phyloP scores from a whole-genome alignment of 2,329 filamentous ascomycete species.

The Xylariales sp. region DNA sequence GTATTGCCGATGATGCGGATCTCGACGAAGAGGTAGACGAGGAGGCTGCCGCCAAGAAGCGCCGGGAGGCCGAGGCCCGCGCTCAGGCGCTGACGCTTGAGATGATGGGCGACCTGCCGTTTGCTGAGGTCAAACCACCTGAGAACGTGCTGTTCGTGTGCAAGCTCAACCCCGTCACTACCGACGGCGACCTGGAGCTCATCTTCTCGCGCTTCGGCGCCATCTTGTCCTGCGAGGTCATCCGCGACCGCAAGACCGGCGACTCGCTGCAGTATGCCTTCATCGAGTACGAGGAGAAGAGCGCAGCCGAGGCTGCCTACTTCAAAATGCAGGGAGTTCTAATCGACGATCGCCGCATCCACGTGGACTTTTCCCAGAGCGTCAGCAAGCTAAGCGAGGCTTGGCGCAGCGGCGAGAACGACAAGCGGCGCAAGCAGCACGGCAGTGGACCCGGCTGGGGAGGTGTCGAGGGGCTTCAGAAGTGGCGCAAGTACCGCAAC shows the following conservation, averaged over 20 bases:
- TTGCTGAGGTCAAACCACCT: slow-evolving; percentile 93
- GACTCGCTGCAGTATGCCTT: slow-evolving; percentile 97
- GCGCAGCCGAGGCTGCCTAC: slow-evolving; percentile 90
- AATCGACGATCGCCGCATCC: slow-evolving; percentile 95
- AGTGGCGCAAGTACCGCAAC: slow-evolving; percentile 85
- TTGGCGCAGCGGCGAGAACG: slow-evolving; percentile 83
- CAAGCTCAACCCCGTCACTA: slow-evolving; percentile 95
- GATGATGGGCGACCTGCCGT: slow-evolving; percentile 96
- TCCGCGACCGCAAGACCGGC: slow-evolving; percentile 86
- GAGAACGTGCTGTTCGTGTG: slow-evolving; percentile 98
- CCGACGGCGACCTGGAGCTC: slow-evolving; percentile 87
- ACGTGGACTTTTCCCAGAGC: slow-evolving; percentile 97
- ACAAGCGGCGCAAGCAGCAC: slow-evolving; percentile 58
- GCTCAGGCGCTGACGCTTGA: slow-evolving; percentile 93
- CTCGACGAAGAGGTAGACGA: slow-evolving; percentile 69
- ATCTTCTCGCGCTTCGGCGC: slow-evolving; percentile 97
- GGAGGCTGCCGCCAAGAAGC: slow-evolving; percentile 72
- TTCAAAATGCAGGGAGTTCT: slow-evolving; percentile 98
- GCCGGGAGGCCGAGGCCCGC: slow-evolving; percentile 84
- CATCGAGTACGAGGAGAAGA: slow-evolving; percentile 91
- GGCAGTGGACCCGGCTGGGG: slow-evolving; percentile 68
- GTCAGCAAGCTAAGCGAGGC: slow-evolving; percentile 82
- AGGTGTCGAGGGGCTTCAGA: slow-evolving; percentile 82
- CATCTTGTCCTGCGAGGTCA: slow-evolving; percentile 93
- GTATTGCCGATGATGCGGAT: slow-evolving; percentile 85